phyloP scores from a whole-genome alignment of 306 rosid genomes.

The Betula pendula region DNA sequence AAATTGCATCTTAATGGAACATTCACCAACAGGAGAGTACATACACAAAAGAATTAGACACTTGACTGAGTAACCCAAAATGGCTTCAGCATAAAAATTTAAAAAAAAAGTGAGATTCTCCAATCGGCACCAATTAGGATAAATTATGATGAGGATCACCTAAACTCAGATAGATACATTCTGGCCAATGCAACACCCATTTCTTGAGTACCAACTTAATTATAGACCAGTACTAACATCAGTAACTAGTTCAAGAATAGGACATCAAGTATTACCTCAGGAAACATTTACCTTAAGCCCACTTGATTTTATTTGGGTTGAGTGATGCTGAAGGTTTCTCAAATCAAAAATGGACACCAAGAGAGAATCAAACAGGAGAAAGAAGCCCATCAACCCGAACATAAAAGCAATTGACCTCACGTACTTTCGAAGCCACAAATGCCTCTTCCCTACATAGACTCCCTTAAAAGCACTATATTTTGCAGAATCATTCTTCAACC shows the following conservation, averaged over 20 bases:
- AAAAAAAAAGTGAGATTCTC: not conserved
- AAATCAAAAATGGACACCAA: conserved; percentile 63
- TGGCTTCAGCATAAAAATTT: not conserved
- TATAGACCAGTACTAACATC: not conserved
- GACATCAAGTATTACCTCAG: not conserved
- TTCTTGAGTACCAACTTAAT: not conserved
- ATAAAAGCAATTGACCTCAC: conserved; percentile 53
- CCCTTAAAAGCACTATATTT: conserved; percentile 61
- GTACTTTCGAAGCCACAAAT: conserved; percentile 62
- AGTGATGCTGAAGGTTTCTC: conserved; percentile 38
- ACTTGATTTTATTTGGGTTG: conserved; percentile 40
- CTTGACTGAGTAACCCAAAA: not conserved
- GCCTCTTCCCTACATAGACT: conserved; percentile 49
- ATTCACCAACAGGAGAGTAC: not conserved
- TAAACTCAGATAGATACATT: not conserved
- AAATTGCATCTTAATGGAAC: not conserved
- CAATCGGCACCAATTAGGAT: not conserved
- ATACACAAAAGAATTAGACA: not conserved
- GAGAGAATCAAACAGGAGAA: conserved; percentile 74
- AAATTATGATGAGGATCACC: not conserved
- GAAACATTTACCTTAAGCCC: conserved; percentile 38
- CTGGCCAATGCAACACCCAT: not conserved
- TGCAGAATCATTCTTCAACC: conserved; percentile 52
- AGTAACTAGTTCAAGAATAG: not conserved
- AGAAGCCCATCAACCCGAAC: conserved; percentile 60